Conservation (phyloP, 2,329 filamentous ascomycete genomes). For the Aspergillus arachidicola region DNA sequence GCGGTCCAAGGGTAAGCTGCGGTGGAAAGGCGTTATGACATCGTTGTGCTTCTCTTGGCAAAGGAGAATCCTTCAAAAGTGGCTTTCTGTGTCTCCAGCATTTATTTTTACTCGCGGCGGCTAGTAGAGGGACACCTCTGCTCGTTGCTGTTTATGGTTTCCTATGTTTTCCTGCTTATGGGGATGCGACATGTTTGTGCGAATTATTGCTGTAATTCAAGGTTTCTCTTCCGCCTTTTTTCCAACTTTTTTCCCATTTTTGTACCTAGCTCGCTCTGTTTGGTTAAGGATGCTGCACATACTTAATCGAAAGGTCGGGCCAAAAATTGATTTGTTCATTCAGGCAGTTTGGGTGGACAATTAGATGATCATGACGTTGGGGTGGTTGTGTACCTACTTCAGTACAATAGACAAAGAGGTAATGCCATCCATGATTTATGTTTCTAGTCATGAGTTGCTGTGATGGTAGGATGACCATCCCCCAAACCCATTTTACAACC, state of each 20-base stretch:
- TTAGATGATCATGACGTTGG: conserved; percentile 33
- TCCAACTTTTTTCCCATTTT: conserved; percentile 27
- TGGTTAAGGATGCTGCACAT: conserved; percentile 42
- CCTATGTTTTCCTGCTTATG: conserved; percentile 39
- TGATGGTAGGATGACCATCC: neutral
- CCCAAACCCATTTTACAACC: neutral
- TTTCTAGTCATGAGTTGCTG: neutral
- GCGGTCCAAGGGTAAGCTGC: conserved; percentile 30
- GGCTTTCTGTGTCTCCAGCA: conserved; percentile 43
- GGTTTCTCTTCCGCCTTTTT: conserved; percentile 33
- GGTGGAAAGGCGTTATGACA: conserved; percentile 29
- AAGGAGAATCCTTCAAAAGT: conserved; percentile 40
- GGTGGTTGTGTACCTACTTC: conserved; percentile 33
- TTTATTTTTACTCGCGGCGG: conserved; percentile 33
- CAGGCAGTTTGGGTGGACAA: conserved; percentile 27
- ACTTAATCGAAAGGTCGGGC: conserved; percentile 41
- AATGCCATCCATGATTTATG: conserved; percentile 28
- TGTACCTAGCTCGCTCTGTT: conserved; percentile 42
- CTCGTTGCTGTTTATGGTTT: conserved; percentile 35
- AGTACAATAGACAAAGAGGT: conserved; percentile 38
- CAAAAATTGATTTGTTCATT: conserved; percentile 42
- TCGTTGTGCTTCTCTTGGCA: conserved; percentile 32
- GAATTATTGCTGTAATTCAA: conserved; percentile 38
- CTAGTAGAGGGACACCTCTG: conserved; percentile 16
- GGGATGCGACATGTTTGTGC: conserved; percentile 43